Evolutionary conservation across 192 early-diverging fungal genomes (phyloP), one percentile per base, ranked within the genome.

Genomic region (Umbelopsis sp.): DNA sequence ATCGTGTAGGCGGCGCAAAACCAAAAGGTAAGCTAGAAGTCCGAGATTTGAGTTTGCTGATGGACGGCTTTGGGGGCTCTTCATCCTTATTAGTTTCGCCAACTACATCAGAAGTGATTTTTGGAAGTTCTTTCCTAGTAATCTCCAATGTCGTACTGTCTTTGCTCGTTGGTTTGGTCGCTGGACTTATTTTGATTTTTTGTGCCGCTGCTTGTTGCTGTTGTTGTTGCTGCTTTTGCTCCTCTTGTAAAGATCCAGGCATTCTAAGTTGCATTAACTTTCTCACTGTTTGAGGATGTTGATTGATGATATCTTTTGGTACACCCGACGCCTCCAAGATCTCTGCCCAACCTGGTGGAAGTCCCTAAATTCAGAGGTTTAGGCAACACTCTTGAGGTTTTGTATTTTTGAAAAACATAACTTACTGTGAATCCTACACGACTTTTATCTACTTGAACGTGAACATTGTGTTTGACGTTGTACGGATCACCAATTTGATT

Each of bases 391-490:
- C 23, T 16, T 1, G n/a, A 44, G 23, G 30, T 20, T 1, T 11
- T 47, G 66, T n/a, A 22, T 35, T 52, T 64, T 66, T n/a, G 4
- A 50, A 15, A 49, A 27, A 53, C 13, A 37, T 46, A 27, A 52
- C 67, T 49, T 77, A 73, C 67, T 55, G 27, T 46, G 35, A 73
- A 52, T n/a, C 71, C 49, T 66, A 69, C 67, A 15, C 67, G 49
- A 37, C 53, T 49, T 64, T 81, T 55, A 51, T 82, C 74, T 33
- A 87, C 67, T 49, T 80, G 73, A 49, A 87, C 85, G 71, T 87
- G 85, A 15, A 84, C 72, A 48, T 80, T 78, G 46, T 85, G 83
- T 27, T 85, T 72, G 21, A 85, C 72, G 66, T 86, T 85, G 55
- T 83, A 86, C 9, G 85, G 85, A 64, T 77, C 75, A 20, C 85